phyloP scores from a whole-genome alignment of 805 yeast species.

The Teunomyces stri region DNA sequence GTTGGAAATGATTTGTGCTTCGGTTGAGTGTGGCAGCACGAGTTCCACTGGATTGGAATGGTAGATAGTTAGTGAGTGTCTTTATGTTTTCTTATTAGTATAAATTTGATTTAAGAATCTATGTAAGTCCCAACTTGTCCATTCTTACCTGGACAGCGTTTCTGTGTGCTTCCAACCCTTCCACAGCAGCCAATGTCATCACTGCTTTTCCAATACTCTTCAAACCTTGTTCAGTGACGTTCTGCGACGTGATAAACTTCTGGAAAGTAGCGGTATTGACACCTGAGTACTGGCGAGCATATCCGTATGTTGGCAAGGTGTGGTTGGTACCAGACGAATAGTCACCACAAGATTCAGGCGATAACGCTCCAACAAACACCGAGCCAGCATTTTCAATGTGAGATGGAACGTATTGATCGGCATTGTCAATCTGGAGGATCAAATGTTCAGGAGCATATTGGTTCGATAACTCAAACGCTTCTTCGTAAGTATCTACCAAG shows the following conservation, averaged over 20 bases:
- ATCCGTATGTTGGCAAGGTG: slow-evolving; percentile 97
- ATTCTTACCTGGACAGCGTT: slow-evolving; percentile 94
- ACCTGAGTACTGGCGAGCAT: slow-evolving; percentile 96
- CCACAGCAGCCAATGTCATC: slow-evolving; percentile 92
- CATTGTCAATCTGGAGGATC: slow-evolving; percentile 84
- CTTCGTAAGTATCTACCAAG: slow-evolving; percentile 62
- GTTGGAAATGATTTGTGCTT: slow-evolving; percentile 48
- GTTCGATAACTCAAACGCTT: slow-evolving; percentile 86
- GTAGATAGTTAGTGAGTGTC: slow-evolving; percentile 1
- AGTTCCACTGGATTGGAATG: slow-evolving; percentile 9
- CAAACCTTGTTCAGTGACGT: slow-evolving; percentile 81
- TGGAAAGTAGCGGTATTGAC: slow-evolving; percentile 95
- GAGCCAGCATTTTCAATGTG: slow-evolving; percentile 91
- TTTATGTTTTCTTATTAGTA: neutral
- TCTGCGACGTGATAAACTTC: slow-evolving; percentile 92
- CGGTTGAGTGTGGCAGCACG: slow-evolving; percentile 45
- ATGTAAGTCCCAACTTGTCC: slow-evolving; percentile 61
- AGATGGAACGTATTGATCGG: slow-evolving; percentile 63
- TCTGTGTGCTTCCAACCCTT: slow-evolving; percentile 96
- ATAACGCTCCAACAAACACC: slow-evolving; percentile 91
- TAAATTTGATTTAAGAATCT: too few species aligned
- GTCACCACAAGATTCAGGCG: slow-evolving; percentile 98
- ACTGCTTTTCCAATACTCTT: slow-evolving; percentile 92
- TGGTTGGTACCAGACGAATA: slow-evolving; percentile 98
- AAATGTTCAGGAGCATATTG: slow-evolving; percentile 97